phyloP scores from a whole-genome alignment of 192 early-diverging fungal species.

The Podila epigama region DNA sequence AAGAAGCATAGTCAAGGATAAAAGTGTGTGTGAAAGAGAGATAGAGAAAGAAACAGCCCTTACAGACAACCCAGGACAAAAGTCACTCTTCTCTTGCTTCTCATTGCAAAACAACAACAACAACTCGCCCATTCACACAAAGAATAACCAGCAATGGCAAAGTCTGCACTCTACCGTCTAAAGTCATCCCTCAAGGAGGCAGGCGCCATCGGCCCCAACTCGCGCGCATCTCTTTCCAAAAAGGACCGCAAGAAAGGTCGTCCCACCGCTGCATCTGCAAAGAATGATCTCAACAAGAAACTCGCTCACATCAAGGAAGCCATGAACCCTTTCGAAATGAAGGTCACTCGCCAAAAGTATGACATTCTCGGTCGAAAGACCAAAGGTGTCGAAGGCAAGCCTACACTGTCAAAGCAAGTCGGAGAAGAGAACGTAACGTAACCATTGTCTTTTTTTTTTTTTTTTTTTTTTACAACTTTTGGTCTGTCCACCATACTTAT shows the following conservation, averaged over 20 bases:
- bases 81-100: not conserved
- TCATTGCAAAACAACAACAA: too few species aligned
- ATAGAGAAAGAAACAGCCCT: too few species aligned
- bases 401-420: slow-evolving; percentile 78
- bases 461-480: not conserved
- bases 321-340: slow-evolving; percentile 92
- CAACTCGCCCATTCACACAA: not conserved
- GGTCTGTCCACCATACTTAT: not conserved
- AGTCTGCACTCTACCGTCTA: slow-evolving; percentile 85
- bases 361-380: slow-evolving; percentile 84
- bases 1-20: too few species aligned
- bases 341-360: slow-evolving; percentile 82
- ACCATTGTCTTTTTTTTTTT: not conserved
- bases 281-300: slow-evolving; percentile 62
- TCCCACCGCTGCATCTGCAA: slow-evolving; percentile 55
- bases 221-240: slow-evolving; percentile 66
- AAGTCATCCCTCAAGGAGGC: slow-evolving; percentile 79
- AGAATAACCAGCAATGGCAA: slow-evolving; percentile 35
- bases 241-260: slow-evolving; percentile 67
- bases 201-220: slow-evolving; percentile 77
- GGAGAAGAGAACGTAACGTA: slow-evolving; percentile 77
- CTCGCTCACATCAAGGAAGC: slow-evolving; percentile 46
- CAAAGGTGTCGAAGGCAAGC: slow-evolving; percentile 84
- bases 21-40: too few species aligned
- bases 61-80: too few species aligned